Evolutionary conservation across 1,139 yeast species (phyloP), one percentile per base, ranked within the genome.

Genomic region (Kodamaea ohmeri): DNA sequence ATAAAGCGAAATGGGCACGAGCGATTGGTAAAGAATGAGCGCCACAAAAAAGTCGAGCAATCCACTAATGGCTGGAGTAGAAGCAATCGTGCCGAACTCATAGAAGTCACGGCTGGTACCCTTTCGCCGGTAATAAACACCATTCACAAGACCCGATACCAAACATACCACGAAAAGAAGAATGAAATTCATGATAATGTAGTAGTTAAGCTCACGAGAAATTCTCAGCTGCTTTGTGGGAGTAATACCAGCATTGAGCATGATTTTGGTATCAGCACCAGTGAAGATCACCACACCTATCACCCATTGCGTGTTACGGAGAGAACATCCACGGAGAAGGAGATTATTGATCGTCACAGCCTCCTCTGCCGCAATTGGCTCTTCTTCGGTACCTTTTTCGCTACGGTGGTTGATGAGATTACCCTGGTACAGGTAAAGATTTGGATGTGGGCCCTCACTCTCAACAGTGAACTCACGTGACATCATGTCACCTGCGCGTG

Each of bases 1-100:
- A 55, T 77, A 77, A 44, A 77, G 66, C 1, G 83, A 77, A 42
- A 77, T 77, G 3, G 83, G 83, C 21, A 77, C 80, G 55, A 77
- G 65, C 0, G 81, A 72, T 56, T 74, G 80, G 52, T 75, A 77
- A 48, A 77, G 60, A 40, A 77, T 77, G 40, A 77, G 58, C 1
- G 78, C 73, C 30, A 77, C 83, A 46, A 65, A 65, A 46, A 74
- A 76, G 25, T 67, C 62, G 15, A 76, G 71, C 9, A 75, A 49
- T 35, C 83, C 83, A 52, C 76, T 77, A 18, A 58, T 61, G 25
- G 71, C 69, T 1, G 83, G 73, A 1, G 74, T 47, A 0, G 74
- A 71, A 2, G 77, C 81, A 47, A 71, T 63, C 0, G 78, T 70
- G 30, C 75, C 75, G 46, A 64, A 74, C 44, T 76, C 81, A 48